Conservation (phyloP, 2,329 filamentous ascomycete species). For the Delphinella strobiligena region DNA sequence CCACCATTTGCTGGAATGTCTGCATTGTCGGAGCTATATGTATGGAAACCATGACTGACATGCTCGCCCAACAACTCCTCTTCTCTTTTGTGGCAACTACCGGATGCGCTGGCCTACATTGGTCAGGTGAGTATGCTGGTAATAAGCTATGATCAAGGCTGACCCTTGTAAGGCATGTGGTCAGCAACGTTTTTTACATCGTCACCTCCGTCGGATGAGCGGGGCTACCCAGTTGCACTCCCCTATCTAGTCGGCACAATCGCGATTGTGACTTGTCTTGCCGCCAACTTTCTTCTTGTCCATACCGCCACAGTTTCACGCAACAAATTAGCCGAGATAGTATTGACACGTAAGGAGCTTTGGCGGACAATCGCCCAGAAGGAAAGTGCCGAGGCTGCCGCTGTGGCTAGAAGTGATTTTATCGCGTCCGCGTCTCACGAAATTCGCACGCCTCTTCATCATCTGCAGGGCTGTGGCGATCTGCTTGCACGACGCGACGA, state of each 20-base stretch:
- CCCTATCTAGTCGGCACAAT: slow-evolving; percentile 20
- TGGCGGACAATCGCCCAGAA: slow-evolving; percentile 23
- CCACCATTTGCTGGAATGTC: slow-evolving; percentile 22
- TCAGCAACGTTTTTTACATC: slow-evolving; percentile 20
- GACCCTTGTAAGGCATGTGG: slow-evolving; percentile 21
- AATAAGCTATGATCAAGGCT: too few species aligned
- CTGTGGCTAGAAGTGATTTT: slow-evolving; percentile 21
- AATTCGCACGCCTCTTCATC: slow-evolving; percentile 24
- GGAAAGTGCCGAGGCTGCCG: slow-evolving; percentile 21
- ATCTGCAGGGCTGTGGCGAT: slow-evolving; percentile 25
- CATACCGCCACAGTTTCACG: slow-evolving; percentile 21
- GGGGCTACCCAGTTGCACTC: slow-evolving; percentile 22
- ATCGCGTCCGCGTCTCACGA: slow-evolving; percentile 26
- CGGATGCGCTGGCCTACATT: slow-evolving; percentile 26
- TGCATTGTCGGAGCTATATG: slow-evolving; percentile 21
- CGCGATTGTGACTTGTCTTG: slow-evolving; percentile 23
- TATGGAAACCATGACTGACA: slow-evolving; percentile 21
- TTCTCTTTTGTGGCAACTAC: slow-evolving; percentile 20
- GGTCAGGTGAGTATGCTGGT: too few species aligned
- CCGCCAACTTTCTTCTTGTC: slow-evolving; percentile 23
- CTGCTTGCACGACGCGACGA: slow-evolving; percentile 21
- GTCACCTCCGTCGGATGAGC: slow-evolving; percentile 13
- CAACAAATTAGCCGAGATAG: slow-evolving; percentile 19
- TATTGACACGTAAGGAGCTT: slow-evolving; percentile 20
- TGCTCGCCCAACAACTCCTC: slow-evolving; percentile 20